Percentiles rank a stretch among this genome's conserved stretches.
Conservation (phyloP, 176 grass and related monocot genomes). For the Carex littledalei region DNA sequence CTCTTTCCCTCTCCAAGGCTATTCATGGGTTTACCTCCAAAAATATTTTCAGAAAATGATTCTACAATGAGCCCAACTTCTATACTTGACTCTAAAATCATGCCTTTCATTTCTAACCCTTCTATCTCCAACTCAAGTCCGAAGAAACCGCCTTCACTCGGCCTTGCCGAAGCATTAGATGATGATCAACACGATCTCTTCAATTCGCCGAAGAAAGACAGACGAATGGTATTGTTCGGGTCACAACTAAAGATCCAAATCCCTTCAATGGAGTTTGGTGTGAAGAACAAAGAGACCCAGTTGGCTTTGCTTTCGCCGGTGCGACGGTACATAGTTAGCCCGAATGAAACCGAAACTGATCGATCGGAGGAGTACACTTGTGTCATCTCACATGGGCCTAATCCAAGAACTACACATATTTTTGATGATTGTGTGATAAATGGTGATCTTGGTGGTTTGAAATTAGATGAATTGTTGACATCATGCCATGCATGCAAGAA, state of each 20-base stretch:
- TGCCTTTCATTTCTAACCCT: slow-evolving; percentile 40
- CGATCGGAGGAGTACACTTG: slow-evolving; percentile 93
- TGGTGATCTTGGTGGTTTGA: slow-evolving; percentile 1
- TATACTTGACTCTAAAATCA: slow-evolving; percentile 67
- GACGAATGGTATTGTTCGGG: slow-evolving; percentile 65
- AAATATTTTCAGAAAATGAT: slow-evolving; percentile 38
- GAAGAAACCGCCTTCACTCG: slow-evolving; percentile 38
- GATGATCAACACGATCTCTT: slow-evolving; percentile 20
- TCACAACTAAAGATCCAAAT: slow-evolving; percentile 85
- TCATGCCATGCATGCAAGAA: slow-evolving; percentile 67
- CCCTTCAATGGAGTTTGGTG: slow-evolving; percentile 77
- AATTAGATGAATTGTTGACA: slow-evolving; percentile 35
- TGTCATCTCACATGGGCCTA: slow-evolving; percentile 86
- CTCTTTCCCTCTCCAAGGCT: slow-evolving; percentile 50
- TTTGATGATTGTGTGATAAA: slow-evolving; percentile 81
- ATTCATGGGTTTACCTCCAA: slow-evolving; percentile 48
- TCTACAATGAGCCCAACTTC: slow-evolving; percentile 82
- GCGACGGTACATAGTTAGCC: slow-evolving; percentile 45
- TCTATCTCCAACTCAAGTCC: slow-evolving; percentile 46
- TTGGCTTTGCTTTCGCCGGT: slow-evolving; percentile 57
- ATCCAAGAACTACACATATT: slow-evolving; percentile 80
- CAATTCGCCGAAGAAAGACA: slow-evolving; percentile 15
- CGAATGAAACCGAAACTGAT: slow-evolving; percentile 48
- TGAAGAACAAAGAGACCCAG: slow-evolving; percentile 73
- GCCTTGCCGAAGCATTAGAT: slow-evolving; percentile 69